phyloP scores from a whole-genome alignment of 2,329 filamentous ascomycete genomes.

The Mycocentrospora acerina region DNA sequence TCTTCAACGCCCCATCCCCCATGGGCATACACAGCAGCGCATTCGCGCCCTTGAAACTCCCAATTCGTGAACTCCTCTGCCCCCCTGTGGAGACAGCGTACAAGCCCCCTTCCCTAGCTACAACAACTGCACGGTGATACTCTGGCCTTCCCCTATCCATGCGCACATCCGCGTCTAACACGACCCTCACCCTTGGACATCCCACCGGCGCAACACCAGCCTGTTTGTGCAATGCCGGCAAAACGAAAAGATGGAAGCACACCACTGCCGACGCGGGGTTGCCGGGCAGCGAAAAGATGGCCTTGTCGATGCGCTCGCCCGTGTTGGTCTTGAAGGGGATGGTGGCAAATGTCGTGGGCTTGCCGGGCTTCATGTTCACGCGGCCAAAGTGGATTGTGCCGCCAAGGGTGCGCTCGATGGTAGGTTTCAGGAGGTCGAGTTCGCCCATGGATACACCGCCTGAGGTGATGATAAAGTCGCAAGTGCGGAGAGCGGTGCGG shows the following conservation, averaged over 20 bases:
- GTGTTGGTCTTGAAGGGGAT: conserved; percentile 64
- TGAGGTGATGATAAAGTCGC: conserved; percentile 85
- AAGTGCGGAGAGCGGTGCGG: conserved; percentile 69
- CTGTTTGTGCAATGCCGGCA: conserved; percentile 79
- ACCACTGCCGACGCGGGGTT: conserved; percentile 94
- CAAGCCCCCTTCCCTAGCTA: conserved; percentile 65
- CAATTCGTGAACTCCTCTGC: conserved; percentile 86
- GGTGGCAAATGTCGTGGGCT: conserved; percentile 95
- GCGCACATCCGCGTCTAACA: conserved; percentile 69
- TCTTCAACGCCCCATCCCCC: conserved; percentile 63
- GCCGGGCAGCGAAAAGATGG: conserved; percentile 87
- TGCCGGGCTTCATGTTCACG: conserved; percentile 96
- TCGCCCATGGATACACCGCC: conserved; percentile 98
- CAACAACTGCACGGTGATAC: conserved; percentile 83
- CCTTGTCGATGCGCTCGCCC: conserved; percentile 59
- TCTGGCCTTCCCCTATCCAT: conserved; percentile 78
- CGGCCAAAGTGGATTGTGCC: conserved; percentile 96
- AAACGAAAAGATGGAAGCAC: conserved; percentile 89
- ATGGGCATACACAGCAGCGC: conserved; percentile 75
- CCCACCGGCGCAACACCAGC: conserved; percentile 69
- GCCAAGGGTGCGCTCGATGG: conserved; percentile 84
- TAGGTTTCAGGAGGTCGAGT: conserved; percentile 93
- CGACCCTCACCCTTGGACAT: conserved; percentile 70
- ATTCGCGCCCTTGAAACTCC: conserved; percentile 87
- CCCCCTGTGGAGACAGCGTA: conserved; percentile 81